Percentiles rank a stretch among this genome's conserved stretches.
phyloP scores from a whole-genome alignment of 2,329 filamentous ascomycete species.

The Cordyceps cateniannulata region DNA sequence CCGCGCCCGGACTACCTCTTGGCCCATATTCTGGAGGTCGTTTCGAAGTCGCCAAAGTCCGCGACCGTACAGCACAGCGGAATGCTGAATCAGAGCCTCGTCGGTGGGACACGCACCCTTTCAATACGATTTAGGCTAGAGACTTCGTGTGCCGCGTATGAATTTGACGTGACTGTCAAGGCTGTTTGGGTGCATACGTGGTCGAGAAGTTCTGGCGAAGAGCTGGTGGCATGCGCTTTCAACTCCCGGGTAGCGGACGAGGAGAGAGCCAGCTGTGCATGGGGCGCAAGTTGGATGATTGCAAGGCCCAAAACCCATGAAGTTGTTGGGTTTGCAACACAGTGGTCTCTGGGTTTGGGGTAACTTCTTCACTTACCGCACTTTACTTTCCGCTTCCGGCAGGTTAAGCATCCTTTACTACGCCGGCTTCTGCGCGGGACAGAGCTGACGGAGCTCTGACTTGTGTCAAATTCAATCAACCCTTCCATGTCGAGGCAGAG shows the following conservation, averaged over 20 bases:
- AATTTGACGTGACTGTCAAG: not conserved
- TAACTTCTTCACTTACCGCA: not conserved
- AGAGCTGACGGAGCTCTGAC: no score
- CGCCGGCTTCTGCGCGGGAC: not conserved
- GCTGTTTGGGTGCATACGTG: not conserved
- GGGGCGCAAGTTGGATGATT: no score
- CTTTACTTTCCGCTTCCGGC: slow-evolving; percentile 1
- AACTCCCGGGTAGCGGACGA: not conserved
- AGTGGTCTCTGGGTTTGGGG: no score
- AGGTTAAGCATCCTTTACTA: not conserved
- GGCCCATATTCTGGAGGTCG: slow-evolving; percentile 10
- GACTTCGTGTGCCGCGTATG: no score
- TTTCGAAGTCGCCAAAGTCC: not conserved
- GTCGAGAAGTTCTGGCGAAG: not conserved
- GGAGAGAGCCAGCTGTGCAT: not conserved
- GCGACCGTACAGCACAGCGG: slow-evolving; percentile 10
- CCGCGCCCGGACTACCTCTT: not conserved
- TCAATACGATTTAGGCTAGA: not conserved
- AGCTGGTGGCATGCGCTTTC: not conserved
- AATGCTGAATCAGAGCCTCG: slow-evolving; percentile 6
- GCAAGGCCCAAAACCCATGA: no score
- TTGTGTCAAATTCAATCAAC: not conserved
- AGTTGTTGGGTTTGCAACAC: no score
- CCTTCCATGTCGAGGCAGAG: not conserved
- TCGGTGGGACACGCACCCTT: not conserved